Percentiles rank a stretch among this genome's conserved stretches.
phyloP scores from a whole-genome alignment of 1,139 yeast genomes.

The Lodderomyces jiufengensis region DNA sequence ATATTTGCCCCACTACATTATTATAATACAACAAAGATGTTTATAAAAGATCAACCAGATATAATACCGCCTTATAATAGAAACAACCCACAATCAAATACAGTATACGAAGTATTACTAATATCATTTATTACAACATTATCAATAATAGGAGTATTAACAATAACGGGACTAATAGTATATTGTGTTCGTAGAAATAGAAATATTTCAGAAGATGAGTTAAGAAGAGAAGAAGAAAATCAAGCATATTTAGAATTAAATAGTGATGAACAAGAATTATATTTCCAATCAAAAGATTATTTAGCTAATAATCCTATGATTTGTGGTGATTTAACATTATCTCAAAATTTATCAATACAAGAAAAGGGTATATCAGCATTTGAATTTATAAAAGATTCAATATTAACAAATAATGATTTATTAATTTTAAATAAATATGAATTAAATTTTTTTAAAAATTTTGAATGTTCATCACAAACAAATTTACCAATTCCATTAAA shows the following conservation, averaged over 20 bases:
- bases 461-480: constrained; percentile 76
- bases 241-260: constrained; percentile 56
- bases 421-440: constrained; percentile 72
- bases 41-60: constrained; percentile 3
- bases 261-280: constrained; percentile 77
- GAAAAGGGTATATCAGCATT: constrained; percentile 93
- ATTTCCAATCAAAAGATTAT: constrained; percentile 63
- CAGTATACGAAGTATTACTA: constrained; percentile 9
- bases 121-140: constrained; percentile 13
- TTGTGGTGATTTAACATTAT: constrained; percentile 41
- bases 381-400: constrained; percentile 78
- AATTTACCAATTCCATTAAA: constrained; percentile 83
- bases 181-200: constrained; percentile 13
- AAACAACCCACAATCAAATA: neutral
- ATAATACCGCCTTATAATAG: constrained; percentile 7
- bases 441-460: constrained; percentile 64
- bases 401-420: constrained; percentile 56
- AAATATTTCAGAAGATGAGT: constrained; percentile 44
- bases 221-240: constrained; percentile 59
- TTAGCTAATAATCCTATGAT: constrained; percentile 54
- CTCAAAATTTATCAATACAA: constrained; percentile 62
- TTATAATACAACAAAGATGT: neutral
- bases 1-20: too few relatives aligned
- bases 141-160: constrained; percentile 12
- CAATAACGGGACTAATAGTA: constrained; percentile 13